Evolutionary conservation across 2,329 filamentous ascomycete genomes (phyloP).

Genomic region (Claviceps sp.): DNA sequence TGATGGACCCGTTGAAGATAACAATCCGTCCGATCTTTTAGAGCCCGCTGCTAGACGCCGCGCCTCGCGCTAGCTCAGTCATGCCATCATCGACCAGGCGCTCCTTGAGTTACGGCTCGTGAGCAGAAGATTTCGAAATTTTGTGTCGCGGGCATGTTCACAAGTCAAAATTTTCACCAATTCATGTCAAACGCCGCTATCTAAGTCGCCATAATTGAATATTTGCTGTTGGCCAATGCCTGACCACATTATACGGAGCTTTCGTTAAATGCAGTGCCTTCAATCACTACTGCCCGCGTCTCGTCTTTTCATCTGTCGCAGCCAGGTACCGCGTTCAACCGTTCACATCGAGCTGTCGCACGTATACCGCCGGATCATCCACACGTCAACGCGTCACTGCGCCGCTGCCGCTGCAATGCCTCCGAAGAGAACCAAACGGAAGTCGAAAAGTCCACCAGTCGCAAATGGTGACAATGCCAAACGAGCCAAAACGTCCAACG

Average conservation of each 20-base stretch:
- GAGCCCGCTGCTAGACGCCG: conserved; percentile 17
- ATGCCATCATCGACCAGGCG: conserved; percentile 13
- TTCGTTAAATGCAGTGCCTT: neutral
- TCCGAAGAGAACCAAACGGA: conserved; percentile 16
- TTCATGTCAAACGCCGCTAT: neutral
- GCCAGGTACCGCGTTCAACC: neutral
- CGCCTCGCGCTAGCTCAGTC: conserved; percentile 16
- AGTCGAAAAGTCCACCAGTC: conserved; percentile 10
- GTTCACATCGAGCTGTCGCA: neutral
- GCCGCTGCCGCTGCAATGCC: conserved; percentile 16
- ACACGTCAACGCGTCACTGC: neutral
- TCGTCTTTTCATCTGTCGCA: neutral
- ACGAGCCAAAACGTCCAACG: conserved; percentile 21
- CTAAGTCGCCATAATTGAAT: neutral
- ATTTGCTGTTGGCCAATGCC: neutral
- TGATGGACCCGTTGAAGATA: neutral
- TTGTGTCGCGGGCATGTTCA: neutral
- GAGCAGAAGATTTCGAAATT: neutral
- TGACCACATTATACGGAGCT: neutral
- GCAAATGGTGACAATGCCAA: conserved; percentile 15
- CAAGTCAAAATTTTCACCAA: neutral
- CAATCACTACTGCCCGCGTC: neutral
- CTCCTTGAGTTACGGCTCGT: neutral
- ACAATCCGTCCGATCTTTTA: conserved; percentile 14
- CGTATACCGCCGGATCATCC: neutral